phyloP scores from a whole-genome alignment of 495 filamentous ascomycete genomes.

The Lophiotrema nucula region DNA sequence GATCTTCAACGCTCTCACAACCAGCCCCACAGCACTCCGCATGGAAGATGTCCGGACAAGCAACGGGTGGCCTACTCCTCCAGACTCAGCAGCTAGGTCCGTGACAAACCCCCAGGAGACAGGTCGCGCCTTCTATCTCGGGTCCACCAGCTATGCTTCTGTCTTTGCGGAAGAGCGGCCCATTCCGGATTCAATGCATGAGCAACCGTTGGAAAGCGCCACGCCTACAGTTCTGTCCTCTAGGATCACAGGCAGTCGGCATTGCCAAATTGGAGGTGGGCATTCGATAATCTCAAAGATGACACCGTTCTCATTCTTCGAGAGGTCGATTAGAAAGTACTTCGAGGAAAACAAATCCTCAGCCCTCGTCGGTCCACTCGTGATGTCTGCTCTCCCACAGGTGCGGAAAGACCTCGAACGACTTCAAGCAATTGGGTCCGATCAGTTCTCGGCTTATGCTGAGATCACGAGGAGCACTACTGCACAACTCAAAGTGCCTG shows the following conservation, averaged over 20 bases:
- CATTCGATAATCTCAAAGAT: constrained; percentile 16
- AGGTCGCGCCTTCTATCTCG: constrained; percentile 13
- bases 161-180: constrained; percentile 24
- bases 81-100: constrained; percentile 7
- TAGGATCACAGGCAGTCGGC: constrained; percentile 1
- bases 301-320: constrained; percentile 17
- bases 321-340: constrained; percentile 13
- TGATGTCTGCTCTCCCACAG: constrained; percentile 20
- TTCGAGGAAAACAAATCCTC: constrained; percentile 19
- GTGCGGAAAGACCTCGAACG: constrained; percentile 20
- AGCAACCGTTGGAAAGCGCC: constrained; percentile 2
- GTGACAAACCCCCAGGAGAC: constrained; percentile 4
- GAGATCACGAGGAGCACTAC: constrained; percentile 25
- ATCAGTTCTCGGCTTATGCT: neutral
- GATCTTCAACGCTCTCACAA: neutral
- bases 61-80: constrained; percentile 14
- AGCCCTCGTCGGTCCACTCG: constrained; percentile 18
- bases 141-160: constrained; percentile 29
- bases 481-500: constrained; percentile 20
- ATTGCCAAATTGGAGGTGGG: constrained; percentile 15
- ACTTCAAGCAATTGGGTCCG: neutral
- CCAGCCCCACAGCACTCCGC: neutral
- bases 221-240: constrained; percentile 6
- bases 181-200: constrained; percentile 24
- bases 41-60: neutral